Evolutionary conservation across 139 green algal genomes (phyloP).

Genomic region (Zygnema circumcarinatum): DNA sequence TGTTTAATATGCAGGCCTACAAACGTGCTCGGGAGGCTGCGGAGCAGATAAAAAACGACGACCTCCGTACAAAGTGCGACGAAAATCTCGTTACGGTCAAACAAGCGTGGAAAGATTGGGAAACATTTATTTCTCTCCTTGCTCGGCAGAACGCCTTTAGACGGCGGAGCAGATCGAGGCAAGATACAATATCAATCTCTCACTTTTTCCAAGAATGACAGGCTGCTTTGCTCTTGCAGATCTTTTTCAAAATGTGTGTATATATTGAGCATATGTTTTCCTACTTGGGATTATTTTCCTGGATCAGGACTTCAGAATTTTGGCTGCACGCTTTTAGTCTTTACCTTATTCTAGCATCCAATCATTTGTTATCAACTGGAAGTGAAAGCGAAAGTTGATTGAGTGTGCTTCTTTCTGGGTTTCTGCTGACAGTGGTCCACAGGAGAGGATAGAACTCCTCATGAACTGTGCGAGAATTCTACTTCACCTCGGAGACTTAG

Average conservation of each 20-base stretch:
- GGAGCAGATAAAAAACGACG: not conserved
- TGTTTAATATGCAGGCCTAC: not conserved
- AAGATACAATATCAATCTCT: too few relatives aligned
- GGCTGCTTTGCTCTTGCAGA: too few relatives aligned
- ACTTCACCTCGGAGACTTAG: not conserved
- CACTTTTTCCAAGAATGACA: too few relatives aligned
- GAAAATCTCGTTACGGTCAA: not conserved
- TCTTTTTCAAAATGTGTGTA: too few relatives aligned
- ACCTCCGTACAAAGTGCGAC: not conserved
- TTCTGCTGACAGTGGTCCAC: not conserved
- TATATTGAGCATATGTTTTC: too few relatives aligned
- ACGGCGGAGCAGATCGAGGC: not conserved
- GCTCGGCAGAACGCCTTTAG: not conserved
- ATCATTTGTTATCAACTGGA: too few relatives aligned
- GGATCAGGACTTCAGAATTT: too few relatives aligned
- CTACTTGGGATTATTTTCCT: too few relatives aligned
- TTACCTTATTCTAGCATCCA: too few relatives aligned
- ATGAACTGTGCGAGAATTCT: not conserved
- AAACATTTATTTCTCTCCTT: not conserved
- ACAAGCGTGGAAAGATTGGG: not conserved
- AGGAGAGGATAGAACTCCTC: not conserved
- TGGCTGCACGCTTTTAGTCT: too few relatives aligned
- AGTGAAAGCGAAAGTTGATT: too few relatives aligned
- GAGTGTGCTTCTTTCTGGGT: too few relatives aligned
- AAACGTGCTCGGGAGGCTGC: not conserved